A percentile compares a stretch with the other conserved stretches of the same genome.
Conservation (phyloP, 2,329 filamentous ascomycete species). For the Scortechinia acanthostroma region DNA sequence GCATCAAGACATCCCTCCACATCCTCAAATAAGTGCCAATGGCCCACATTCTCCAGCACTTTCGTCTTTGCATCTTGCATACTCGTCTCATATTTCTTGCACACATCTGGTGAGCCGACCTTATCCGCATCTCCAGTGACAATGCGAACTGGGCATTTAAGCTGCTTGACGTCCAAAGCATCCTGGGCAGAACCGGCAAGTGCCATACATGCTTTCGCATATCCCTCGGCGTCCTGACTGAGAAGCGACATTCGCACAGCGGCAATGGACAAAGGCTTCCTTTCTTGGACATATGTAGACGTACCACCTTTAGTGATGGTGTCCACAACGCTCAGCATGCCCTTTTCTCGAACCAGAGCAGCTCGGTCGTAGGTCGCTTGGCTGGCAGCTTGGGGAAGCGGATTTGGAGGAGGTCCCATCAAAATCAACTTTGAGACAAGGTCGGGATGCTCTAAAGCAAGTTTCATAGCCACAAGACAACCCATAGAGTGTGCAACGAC, state of each 20-base stretch:
- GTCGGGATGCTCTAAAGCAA: constrained; percentile 26
- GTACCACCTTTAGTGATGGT: constrained; percentile 23
- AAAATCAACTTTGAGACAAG: constrained; percentile 34
- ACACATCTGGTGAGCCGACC: constrained; percentile 24
- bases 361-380: constrained; percentile 22
- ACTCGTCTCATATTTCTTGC: constrained; percentile 17
- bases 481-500: constrained; percentile 43
- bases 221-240: constrained; percentile 39
- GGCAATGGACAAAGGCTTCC: constrained; percentile 27
- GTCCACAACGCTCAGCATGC: constrained; percentile 33
- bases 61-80: constrained; percentile 16
- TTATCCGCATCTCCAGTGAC: constrained; percentile 36
- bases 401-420: constrained; percentile 25
- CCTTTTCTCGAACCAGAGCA: constrained; percentile 26
- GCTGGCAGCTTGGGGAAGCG: constrained; percentile 22
- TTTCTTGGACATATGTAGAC: constrained; percentile 22
- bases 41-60: constrained; percentile 30
- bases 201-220: constrained; percentile 42
- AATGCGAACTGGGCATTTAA: constrained; percentile 25
- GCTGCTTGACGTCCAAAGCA: constrained; percentile 17
- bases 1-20: constrained; percentile 8
- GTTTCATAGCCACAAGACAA: constrained; percentile 33
- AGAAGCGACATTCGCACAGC: constrained; percentile 34
- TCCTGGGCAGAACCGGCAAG: constrained; percentile 26
- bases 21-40: constrained; percentile 43